Evolutionary conservation across 495 filamentous ascomycete genomes (phyloP).

Genomic region (Cladorrhinum samala): DNA sequence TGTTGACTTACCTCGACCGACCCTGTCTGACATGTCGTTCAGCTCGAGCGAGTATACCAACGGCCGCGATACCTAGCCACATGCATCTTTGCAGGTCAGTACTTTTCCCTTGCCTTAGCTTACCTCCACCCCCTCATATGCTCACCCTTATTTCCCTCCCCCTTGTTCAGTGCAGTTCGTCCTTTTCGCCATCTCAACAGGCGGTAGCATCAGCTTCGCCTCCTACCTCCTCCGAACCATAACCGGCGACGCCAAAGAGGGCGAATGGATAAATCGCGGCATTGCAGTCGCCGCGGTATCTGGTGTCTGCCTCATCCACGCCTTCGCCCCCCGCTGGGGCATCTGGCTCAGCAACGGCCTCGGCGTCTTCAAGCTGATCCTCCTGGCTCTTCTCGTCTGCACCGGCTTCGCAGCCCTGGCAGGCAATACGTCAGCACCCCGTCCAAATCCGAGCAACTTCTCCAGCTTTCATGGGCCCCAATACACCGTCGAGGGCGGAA

Average conservation of each 20-base stretch:
- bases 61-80: slow-evolving; percentile 29
- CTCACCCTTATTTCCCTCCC: too few species aligned
- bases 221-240: slow-evolving; percentile 28
- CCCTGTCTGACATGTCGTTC: not conserved
- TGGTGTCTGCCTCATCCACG: slow-evolving; percentile 53
- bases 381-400: slow-evolving; percentile 55
- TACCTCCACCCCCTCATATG: not conserved
- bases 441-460: slow-evolving; percentile 29
- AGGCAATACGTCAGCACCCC: slow-evolving; percentile 11
- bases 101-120: not conserved
- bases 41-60: slow-evolving; percentile 31
- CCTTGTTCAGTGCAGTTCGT: slow-evolving; percentile 40
- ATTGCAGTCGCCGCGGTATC: slow-evolving; percentile 40
- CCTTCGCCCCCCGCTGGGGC: slow-evolving; percentile 54
- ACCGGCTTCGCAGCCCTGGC: slow-evolving; percentile 46
- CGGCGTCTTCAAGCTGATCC: slow-evolving; percentile 56
- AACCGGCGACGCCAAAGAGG: slow-evolving; percentile 6
- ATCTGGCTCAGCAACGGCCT: slow-evolving; percentile 56
- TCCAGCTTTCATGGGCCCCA: slow-evolving; percentile 44
- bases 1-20: not conserved
- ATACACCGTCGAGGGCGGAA: not conserved
- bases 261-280: slow-evolving; percentile 27
- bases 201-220: slow-evolving; percentile 26
- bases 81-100: slow-evolving; percentile 27
- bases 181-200: slow-evolving; percentile 33